Evolutionary conservation across 768 basidiomycete species (phyloP).

Genomic region (Zangia roseola): DNA sequence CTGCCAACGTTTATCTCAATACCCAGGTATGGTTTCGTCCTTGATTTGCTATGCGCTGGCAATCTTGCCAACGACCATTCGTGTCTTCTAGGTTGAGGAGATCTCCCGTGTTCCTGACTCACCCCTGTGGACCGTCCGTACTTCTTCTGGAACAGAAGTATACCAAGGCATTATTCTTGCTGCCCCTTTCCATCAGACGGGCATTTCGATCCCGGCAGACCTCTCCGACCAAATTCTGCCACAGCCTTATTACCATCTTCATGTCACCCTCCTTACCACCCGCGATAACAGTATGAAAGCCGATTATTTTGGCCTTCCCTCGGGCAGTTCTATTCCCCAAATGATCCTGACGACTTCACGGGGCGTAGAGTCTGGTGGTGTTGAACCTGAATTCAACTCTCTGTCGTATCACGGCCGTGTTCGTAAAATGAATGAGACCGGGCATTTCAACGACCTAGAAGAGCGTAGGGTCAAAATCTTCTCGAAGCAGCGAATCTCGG

Average conservation of each 20-base stretch:
- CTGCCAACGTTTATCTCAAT: conserved; percentile 67
- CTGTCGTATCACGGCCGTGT: conserved; percentile 74
- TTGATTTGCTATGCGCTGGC: background rate
- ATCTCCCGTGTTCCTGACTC: conserved; percentile 47
- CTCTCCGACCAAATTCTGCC: conserved; percentile 54
- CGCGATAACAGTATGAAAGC: conserved; percentile 58
- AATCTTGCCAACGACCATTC: background rate
- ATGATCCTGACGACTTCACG: conserved; percentile 74
- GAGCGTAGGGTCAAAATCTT: conserved; percentile 89
- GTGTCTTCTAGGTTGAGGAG: conserved; percentile 44
- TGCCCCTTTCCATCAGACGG: conserved; percentile 75
- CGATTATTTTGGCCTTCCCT: conserved; percentile 62
- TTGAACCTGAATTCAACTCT: conserved; percentile 81
- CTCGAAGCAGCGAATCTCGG: conserved; percentile 59
- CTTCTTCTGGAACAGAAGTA: conserved; percentile 41
- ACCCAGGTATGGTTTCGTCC: conserved; percentile 49
- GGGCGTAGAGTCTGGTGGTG: conserved; percentile 51
- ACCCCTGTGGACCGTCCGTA: conserved; percentile 54
- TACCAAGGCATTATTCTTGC: conserved; percentile 85
- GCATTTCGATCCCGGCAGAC: conserved; percentile 49
- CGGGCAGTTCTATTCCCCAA: conserved; percentile 47
- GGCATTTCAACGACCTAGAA: conserved; percentile 20
- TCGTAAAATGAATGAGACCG: conserved; percentile 25
- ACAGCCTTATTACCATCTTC: conserved; percentile 79
- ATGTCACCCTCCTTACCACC: conserved; percentile 89